A percentile compares a stretch with the other conserved stretches of the same genome.
Evolutionary conservation across 2,329 filamentous ascomycete genomes (phyloP).

Genomic region (Penicillium paneum): DNA sequence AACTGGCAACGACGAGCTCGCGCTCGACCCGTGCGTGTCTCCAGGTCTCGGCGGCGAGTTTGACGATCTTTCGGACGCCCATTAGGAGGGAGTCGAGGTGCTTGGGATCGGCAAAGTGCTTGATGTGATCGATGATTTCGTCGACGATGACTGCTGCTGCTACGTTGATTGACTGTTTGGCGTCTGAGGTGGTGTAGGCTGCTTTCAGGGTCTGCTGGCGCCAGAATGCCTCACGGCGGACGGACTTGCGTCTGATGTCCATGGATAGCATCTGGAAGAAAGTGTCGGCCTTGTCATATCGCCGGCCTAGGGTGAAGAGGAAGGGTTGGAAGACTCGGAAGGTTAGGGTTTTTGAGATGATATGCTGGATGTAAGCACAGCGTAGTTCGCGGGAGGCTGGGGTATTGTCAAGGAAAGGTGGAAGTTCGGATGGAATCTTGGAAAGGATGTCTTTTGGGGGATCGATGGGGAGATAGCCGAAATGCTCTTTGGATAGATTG

Average conservation of each 20-base stretch:
- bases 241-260: constrained; percentile 56
- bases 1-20: constrained; percentile 53
- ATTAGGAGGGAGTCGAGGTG: constrained; percentile 51
- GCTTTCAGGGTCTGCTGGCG: constrained; percentile 57
- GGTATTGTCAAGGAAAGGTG: constrained; percentile 54
- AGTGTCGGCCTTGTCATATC: constrained; percentile 56
- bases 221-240: constrained; percentile 57
- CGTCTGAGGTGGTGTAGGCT: constrained; percentile 55
- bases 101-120: constrained; percentile 52
- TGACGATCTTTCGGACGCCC: constrained; percentile 55
- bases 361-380: constrained; percentile 54
- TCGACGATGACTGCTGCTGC: constrained; percentile 56
- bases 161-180: constrained; percentile 56
- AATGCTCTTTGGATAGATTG: constrained; percentile 52
- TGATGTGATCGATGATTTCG: constrained; percentile 55
- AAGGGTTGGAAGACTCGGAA: constrained; percentile 58
- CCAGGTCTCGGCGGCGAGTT: constrained; percentile 58
- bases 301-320: constrained; percentile 54
- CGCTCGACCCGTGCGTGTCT: constrained; percentile 56
- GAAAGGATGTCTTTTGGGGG: constrained; percentile 51
- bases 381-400: constrained; percentile 52
- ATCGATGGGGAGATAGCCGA: constrained; percentile 51
- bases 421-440: constrained; percentile 52
- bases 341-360: constrained; percentile 56
- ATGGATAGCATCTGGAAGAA: constrained; percentile 55